Base-by-base conservation (phyloP, 1,284 basidiomycete genomes). In the Leccinum angustisporum region DNA sequence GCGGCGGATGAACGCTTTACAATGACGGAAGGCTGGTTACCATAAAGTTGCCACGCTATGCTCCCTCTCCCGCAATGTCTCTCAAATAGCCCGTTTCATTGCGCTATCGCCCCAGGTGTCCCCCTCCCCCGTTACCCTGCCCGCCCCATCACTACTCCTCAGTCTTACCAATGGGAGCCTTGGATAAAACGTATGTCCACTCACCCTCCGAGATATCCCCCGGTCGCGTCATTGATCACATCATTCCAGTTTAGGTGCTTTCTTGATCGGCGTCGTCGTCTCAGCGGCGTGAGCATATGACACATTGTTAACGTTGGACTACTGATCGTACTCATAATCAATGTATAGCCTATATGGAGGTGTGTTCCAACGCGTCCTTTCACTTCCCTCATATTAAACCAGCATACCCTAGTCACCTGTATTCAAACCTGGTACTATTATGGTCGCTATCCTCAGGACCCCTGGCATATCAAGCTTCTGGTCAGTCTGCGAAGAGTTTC, bases 361-460 rank as follows among this genome's bases (percentile, higher is more conserved):
- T 86, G 58, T 9, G 75, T 66, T 14, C 13, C 5, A 38, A n/a
- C 16, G 0, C 27, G 8, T 27, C 14, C 50, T 18, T 63, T 63
- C 57, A 33, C 60, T 30, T 48, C 43, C 43, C 2, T 8, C 11
- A 6, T 8, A 33, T 54, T 60, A 56, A 65, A 31, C 54, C 10
- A 43, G 14, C 58, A 31, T 50, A 27, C 36, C 0, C 51, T 25
- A 86, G 86, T 86, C n/a, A 85, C 85, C 5, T 77, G 79, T 63
- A 77, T 85, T 25, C 86, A 88, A 70, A 78, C 82, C 3, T 85
- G 79, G 77, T 86, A 81, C 65, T 87, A 87, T 68, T 87, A 76
- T 61, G 75, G 73, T 10, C 69, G 69, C 9, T 84, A 86, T 68
- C 79, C 81, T 60, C 75, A 72, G 36, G 83, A 85, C 68, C 67